Base-by-base conservation (phyloP, 2,329 filamentous ascomycete species). In the Teratosphaeria zuluensis region DNA sequence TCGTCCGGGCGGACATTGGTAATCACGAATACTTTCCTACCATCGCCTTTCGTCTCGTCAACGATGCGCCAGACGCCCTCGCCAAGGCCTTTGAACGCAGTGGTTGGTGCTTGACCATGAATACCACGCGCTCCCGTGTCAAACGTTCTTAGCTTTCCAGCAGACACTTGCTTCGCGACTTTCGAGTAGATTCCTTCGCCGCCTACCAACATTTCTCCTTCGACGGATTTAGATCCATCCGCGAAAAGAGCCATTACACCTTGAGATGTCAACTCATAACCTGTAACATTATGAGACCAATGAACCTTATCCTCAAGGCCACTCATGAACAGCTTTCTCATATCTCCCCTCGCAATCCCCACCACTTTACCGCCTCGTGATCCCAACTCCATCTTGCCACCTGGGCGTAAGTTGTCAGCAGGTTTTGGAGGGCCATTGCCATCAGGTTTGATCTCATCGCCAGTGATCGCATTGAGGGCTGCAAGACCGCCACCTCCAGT, bases 91-190 rank as follows among this genome's bases (percentile, higher is more conserved):
- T 80, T 81, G 74, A 86, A 87, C 0, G 84, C 83, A 0, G 79
- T 77, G 0, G 79, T 83, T 0, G 83, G 82, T 7, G 85, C 83
- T 67, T 86, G 83, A 0, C 84, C 85, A 63, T 87, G 84, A 28
- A 87, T 86, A 1, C 84, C 83, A 54, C 84, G 72, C 0, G 84
- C 81, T 2, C 84, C 84, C 0, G 83, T 82, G 63, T 87, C 84
- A 66, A 80, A 87, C 4, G 84, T 79, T 68, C 84, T 86, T 53
- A 86, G 68, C 54, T 72, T 78, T 1, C 82, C 83, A 3, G 74
- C 73, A 0, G 81, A 84, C 3, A 86, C 72, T 70, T 87, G 84
- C 64, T 77, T 80, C 0, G 83, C 82, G 12, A 87, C 76, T 55
- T 76, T 76, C 8, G 83, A 86, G 65, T 82, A 80, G 48, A 86